Evolutionary conservation across 345 rosid species (phyloP), one percentile per base, ranked within the genome.

Genomic region (Eucalyptus victrix): DNA sequence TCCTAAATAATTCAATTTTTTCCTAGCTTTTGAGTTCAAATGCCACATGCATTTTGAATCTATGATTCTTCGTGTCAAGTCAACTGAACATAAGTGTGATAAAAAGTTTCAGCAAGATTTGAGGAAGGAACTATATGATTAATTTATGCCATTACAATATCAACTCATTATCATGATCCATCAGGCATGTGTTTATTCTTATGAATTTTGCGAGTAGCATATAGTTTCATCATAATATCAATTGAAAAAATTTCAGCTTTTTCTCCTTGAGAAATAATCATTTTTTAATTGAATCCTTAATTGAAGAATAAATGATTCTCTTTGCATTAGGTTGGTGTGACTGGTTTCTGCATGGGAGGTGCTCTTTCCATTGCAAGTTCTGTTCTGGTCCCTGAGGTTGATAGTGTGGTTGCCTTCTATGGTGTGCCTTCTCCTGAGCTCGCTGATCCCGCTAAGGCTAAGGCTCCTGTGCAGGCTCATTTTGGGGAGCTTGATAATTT

Each of bases 281-380:
- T 76, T 40, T 76, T 76, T 28, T 8, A 23, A 21, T 37, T 12
- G 47, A 40, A 37, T 40, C 15, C 26, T 72, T 72, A 19, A 34
- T 72, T 34, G 81, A 72, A 34, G 44, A 72, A 34, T 72, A 76
- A 42, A 76, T 76, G 4, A 86, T 47, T 88, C 14, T 88, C 30
- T 37, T 51, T 76, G 60, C 47, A 81, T 56, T 93, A 97, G 99
- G 99, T 92, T 93, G 99, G 99, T 56, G 99, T 97, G 32, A 94
- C 98, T 87, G 99, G 99, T 87, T 97, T 89, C 92, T 97, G 99
- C 93, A 96, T 98, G 98, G 99, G 97, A 34, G 98, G 99, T 90
- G 99, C 99, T 83, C 91, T 98, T 87, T 90, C 98, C 88, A 95
- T 98, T 89, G 98, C 99, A 89, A 97, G 97, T 91, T 94, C 99